phyloP scores from a whole-genome alignment of 768 basidiomycete species.

The Clitopilus hobsonii region DNA sequence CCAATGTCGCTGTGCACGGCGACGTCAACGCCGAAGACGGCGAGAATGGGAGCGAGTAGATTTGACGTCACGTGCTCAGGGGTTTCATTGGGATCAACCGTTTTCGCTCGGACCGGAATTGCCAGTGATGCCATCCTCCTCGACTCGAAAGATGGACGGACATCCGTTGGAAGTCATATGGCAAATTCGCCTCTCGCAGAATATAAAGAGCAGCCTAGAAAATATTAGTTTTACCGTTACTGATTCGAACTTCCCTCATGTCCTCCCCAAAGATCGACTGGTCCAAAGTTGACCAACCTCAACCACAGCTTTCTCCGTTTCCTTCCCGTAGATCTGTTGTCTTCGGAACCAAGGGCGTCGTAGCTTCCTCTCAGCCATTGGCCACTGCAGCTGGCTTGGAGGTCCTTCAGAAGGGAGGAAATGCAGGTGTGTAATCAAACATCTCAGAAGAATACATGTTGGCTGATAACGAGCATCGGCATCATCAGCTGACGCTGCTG shows the following conservation, averaged over 20 bases:
- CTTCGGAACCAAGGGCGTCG: slow-evolving; percentile 82
- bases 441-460: not conserved
- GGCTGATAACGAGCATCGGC: not conserved
- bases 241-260: slow-evolving; percentile 17
- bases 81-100: not conserved
- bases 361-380: slow-evolving; percentile 86
- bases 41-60: not conserved
- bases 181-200: not conserved
- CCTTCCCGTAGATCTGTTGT: slow-evolving; percentile 83
- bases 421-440: slow-evolving; percentile 63
- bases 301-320: slow-evolving; percentile 65
- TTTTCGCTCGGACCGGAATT: not conserved
- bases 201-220: not conserved
- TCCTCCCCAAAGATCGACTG: slow-evolving; percentile 36
- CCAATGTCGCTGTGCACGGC: not conserved
- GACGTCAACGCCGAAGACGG: not conserved
- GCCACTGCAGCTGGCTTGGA: slow-evolving; percentile 91
- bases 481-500: slow-evolving; percentile 80
- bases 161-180: not conserved
- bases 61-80: not conserved
- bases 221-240: not conserved
- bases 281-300: slow-evolving; percentile 63
- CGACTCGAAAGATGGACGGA: not conserved
- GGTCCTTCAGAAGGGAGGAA: slow-evolving; percentile 89
- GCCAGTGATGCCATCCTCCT: not conserved